Evolutionary conservation across 1,139 yeast species (phyloP).

Genomic region (Yamadazyma triangularis): DNA sequence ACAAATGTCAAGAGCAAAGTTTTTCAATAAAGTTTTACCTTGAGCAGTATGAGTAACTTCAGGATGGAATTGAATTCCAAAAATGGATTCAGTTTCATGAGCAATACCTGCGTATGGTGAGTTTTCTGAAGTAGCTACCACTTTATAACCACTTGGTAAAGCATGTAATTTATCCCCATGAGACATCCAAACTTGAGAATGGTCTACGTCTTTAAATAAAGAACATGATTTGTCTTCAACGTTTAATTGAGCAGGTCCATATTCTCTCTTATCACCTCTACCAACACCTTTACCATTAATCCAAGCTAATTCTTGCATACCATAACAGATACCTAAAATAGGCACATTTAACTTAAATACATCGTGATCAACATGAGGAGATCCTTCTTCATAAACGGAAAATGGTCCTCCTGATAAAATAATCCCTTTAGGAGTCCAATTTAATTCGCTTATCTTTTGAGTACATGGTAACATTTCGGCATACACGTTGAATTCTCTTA

Average conservation of each 20-base stretch:
- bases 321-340: conserved; percentile 95
- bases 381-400: conserved; percentile 91
- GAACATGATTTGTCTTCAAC: conserved; percentile 67
- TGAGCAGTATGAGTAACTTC: conserved; percentile 95
- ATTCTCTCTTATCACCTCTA: conserved; percentile 96
- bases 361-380: conserved; percentile 97
- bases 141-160: conserved; percentile 83
- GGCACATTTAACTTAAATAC: conserved; percentile 90
- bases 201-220: conserved; percentile 81
- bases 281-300: conserved; percentile 93
- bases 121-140: conserved; percentile 88
- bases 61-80: conserved; percentile 98
- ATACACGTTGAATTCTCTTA: conserved; percentile 95
- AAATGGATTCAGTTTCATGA: conserved; percentile 67
- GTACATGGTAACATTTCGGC: conserved; percentile 99
- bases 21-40: conserved; percentile 82
- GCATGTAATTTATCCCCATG: conserved; percentile 95
- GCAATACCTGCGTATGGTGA: conserved; percentile 95
- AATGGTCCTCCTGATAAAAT: conserved; percentile 97
- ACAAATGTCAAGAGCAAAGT: conserved; percentile 92
- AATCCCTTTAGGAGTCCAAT: conserved; percentile 96
- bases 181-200: conserved; percentile 98
- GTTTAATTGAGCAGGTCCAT: conserved; percentile 90
- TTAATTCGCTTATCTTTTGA: conserved; percentile 85
- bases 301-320: conserved; percentile 99